phyloP scores from a whole-genome alignment of 2,329 filamentous ascomycete genomes.

The Cadophora luteo-olivacea region DNA sequence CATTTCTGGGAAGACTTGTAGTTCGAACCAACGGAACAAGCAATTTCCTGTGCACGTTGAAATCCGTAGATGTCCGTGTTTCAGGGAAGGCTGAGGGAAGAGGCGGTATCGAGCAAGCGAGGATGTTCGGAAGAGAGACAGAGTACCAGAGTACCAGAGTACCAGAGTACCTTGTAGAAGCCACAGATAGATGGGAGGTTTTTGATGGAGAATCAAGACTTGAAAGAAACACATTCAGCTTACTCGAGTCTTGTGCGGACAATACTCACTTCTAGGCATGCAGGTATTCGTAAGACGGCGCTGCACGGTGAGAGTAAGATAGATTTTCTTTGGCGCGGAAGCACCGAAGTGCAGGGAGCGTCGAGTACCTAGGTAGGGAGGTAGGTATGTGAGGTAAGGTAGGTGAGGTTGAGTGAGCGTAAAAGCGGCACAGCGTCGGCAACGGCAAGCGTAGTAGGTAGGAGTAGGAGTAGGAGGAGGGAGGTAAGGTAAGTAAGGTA shows the following conservation, averaged over 20 bases:
- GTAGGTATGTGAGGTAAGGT: too few relatives aligned
- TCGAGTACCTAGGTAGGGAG: too few relatives aligned
- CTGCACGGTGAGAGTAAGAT: constrained; percentile 10
- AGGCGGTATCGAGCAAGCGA: constrained; percentile 1
- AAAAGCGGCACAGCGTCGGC: constrained; percentile 12
- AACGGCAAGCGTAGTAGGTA: neutral
- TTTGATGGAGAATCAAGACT: neutral
- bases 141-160: too few relatives aligned
- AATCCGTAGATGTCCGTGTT: constrained; percentile 3
- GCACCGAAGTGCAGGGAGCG: constrained; percentile 10
- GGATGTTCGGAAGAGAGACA: neutral
- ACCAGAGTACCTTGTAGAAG: neutral
- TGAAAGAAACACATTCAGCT: neutral
- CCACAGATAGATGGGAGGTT: neutral
- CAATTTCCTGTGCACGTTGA: constrained; percentile 4
- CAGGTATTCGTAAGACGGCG: constrained; percentile 10
- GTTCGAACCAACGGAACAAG: neutral
- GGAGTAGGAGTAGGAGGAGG: neutral
- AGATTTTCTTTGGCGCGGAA: constrained; percentile 10
- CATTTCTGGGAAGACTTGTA: neutral
- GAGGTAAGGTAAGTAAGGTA: neutral
- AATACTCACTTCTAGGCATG: neutral
- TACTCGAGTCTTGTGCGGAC: neutral
- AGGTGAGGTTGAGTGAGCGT: neutral
- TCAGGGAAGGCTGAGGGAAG: constrained; percentile 13